Base-by-base conservation (phyloP, 441 rosid genomes). In the Capsella rubella region DNA sequence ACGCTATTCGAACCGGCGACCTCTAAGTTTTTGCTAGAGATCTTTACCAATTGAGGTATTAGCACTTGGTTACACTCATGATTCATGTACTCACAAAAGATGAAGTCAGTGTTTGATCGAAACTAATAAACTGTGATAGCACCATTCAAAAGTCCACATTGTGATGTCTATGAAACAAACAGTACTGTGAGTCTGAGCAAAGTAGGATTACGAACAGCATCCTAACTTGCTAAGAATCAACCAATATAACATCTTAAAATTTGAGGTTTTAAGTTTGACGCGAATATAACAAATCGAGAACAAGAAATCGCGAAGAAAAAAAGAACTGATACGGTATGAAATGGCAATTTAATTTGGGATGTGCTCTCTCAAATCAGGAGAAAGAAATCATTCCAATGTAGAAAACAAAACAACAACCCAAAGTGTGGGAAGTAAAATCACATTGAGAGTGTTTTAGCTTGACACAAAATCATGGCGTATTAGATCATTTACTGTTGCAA, bases 401-500 rank as follows among this genome's bases (percentile, higher is more conserved):
- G 32, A 2, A 42, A 25, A 60, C 42, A 6, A 58, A 51, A 57
- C 54, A 51, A 57, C 54, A 60, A 13, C 72, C 18, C 46, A 58
- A 53, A 60, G 69, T 60, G 61, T 43, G 47, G 31, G 52, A 28
- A 45, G 64, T 47, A 42, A 37, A 21, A 53, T 43, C 46, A 60
- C 34, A 57, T 15, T 61, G 54, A 40, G 53, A 29, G 35, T 71
- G 53, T 40, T 51, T 42, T 39, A 0, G 60, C 18, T 46, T 39
- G 53, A 47, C 74, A 55, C 70, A 16, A 15, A 54, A 27, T 61
- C 52, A 15, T 52, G 37, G 63, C 34, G 31, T 69, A 43, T 25
- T 21, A 40, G n/a, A 42, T 59, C 70, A 61, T 60, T 72, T 71
- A 75, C 79, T 74, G 82, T 61, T 96, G 97, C 42, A 91, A 77